phyloP scores from a whole-genome alignment of 2,329 filamentous ascomycete genomes.

The Pseudopithomyces maydicus region DNA sequence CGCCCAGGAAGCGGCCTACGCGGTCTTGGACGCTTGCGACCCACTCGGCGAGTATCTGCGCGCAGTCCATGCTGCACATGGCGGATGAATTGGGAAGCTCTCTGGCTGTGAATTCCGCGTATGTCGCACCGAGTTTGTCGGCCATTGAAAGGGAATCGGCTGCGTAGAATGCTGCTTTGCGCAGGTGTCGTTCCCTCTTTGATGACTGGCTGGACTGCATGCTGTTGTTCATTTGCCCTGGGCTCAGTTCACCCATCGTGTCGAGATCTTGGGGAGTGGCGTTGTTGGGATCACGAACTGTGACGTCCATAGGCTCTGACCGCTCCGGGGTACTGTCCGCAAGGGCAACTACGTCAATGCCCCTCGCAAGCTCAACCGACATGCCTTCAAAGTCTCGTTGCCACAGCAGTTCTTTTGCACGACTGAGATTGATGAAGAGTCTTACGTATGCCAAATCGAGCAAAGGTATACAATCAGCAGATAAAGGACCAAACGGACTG shows the following conservation, averaged over 20 bases:
- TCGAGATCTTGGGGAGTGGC: conserved; percentile 34
- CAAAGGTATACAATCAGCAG: conserved; percentile 87
- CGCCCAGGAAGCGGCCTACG: conserved; percentile 85
- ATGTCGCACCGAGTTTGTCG: conserved; percentile 82
- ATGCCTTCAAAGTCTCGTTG: conserved; percentile 91
- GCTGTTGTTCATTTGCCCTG: conserved; percentile 38
- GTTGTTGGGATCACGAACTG: conserved; percentile 9
- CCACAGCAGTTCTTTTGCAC: conserved; percentile 93
- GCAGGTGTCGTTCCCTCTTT: conserved; percentile 82
- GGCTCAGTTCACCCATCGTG: conserved; percentile 25
- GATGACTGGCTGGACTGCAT: conserved; percentile 57
- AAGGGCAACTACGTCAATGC: conserved; percentile 75
- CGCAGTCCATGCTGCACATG: conserved; percentile 91
- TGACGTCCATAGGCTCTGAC: conserved; percentile 40
- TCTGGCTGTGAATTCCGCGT: conserved; percentile 80
- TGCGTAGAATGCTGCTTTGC: conserved; percentile 94
- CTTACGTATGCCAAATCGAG: conserved; percentile 91
- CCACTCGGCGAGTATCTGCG: conserved; percentile 94
- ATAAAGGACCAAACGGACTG: conserved; percentile 84
- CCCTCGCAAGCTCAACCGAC: conserved; percentile 81
- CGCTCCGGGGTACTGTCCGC: conserved; percentile 64
- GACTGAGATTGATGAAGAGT: conserved; percentile 89
- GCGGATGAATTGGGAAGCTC: conserved; percentile 89
- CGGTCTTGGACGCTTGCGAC: conserved; percentile 90
- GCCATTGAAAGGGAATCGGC: conserved; percentile 89